Conservation (phyloP, 169 alveolate species). For the Plasmodium billcollinsi region DNA sequence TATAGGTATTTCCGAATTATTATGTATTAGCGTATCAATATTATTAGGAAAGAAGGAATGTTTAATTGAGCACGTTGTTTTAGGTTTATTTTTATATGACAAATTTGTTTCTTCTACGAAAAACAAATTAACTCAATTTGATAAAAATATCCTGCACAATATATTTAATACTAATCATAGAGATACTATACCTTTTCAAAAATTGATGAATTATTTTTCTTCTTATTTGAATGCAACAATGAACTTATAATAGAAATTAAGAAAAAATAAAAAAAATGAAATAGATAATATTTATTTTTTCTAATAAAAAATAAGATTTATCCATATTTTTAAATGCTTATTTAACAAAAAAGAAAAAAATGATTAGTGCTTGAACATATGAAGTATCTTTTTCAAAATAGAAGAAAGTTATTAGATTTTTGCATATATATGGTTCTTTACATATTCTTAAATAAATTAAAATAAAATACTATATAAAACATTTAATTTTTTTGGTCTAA, state of each 20-base stretch:
- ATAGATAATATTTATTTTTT: too few species aligned
- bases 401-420: too few species aligned
- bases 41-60: constrained; percentile 62
- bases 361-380: too few species aligned
- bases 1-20: constrained; percentile 67
- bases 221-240: constrained; percentile 55
- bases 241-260: background rate
- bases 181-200: constrained; percentile 38
- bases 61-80: constrained; percentile 60
- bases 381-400: too few species aligned
- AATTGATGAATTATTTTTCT: constrained; percentile 72
- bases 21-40: constrained; percentile 72
- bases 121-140: constrained; percentile 71
- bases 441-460: too few species aligned
- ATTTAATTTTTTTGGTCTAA: too few species aligned
- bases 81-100: constrained; percentile 69
- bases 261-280: too few species aligned
- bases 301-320: too few species aligned
- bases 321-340: too few species aligned
- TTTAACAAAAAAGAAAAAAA: too few species aligned
- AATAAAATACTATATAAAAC: too few species aligned
- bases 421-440: too few species aligned
- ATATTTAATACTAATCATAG: constrained; percentile 14
- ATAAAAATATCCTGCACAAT: constrained; percentile 30
- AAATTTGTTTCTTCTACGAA: constrained; percentile 73